These are phyloP conservation scores for Ustilago sp. DNA, from an alignment of 1,284 basidiomycete genomes.

Conservation along the genomic window DNA sequence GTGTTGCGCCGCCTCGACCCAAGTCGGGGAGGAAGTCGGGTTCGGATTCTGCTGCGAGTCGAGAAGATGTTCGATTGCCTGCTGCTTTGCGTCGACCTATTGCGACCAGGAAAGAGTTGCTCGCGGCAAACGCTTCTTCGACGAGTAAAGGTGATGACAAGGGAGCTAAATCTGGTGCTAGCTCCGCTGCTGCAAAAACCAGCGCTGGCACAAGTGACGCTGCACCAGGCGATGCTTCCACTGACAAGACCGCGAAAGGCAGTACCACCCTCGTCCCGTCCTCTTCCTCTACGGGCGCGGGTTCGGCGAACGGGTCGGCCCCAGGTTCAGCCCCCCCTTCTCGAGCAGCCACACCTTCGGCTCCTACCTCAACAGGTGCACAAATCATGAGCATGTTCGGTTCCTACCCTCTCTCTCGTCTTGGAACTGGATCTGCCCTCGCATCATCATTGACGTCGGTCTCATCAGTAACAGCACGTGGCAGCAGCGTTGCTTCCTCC, in stretches of 20 bases:
- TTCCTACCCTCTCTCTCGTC: constrained; percentile 56
- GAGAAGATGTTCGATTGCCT: constrained; percentile 33
- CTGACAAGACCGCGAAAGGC: constrained; percentile 17
- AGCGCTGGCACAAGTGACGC: background rate
- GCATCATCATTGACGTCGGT: constrained; percentile 52
- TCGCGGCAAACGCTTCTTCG: constrained; percentile 4
- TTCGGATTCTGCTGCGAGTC: background rate
- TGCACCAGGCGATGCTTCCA: background rate
- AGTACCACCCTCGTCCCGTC: constrained; percentile 8
- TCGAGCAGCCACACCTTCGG: constrained; percentile 39
- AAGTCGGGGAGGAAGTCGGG: constrained; percentile 38
- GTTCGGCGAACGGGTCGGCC: constrained; percentile 27
- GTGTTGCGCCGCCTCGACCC: constrained; percentile 26
- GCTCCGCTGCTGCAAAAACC: background rate
- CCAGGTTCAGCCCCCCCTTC: constrained; percentile 40
- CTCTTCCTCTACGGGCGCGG: constrained; percentile 9
- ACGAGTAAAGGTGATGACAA: constrained; percentile 6
- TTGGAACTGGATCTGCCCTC: constrained; percentile 45
- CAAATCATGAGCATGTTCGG: constrained; percentile 62
- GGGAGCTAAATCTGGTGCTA: constrained; percentile 1
- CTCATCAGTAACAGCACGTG: constrained; percentile 53
- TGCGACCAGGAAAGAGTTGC: constrained; percentile 22
- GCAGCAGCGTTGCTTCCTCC: constrained; percentile 43
- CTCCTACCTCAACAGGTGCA: constrained; percentile 38
- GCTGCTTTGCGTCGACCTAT: constrained; percentile 33